Evolutionary conservation across 768 basidiomycete species (phyloP).

Genomic region (Chlorophyllum brunneum): DNA sequence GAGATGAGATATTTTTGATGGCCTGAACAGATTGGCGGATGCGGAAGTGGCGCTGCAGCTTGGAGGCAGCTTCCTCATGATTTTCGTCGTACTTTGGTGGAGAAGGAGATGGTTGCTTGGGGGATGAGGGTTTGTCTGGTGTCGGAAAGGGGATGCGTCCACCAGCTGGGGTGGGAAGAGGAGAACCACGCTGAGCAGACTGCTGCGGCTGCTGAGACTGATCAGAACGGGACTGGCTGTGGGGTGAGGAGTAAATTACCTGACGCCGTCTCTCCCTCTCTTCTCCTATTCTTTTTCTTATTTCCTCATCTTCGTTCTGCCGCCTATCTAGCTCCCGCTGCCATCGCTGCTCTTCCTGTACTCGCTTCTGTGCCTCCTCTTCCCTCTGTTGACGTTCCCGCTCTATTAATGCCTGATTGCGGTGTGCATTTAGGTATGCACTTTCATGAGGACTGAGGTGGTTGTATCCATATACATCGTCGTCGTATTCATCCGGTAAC

Average conservation of each 20-base stretch:
- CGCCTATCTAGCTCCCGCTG: slow-evolving; percentile 17
- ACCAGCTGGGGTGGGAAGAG: not conserved
- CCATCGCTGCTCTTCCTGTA: slow-evolving; percentile 16
- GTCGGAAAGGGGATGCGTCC: not conserved
- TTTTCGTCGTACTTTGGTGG: slow-evolving; percentile 23
- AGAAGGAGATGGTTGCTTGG: slow-evolving; percentile 13
- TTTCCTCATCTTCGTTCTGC: slow-evolving; percentile 19
- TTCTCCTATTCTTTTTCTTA: slow-evolving; percentile 16
- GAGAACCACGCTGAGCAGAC: not conserved
- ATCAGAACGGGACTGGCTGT: not conserved
- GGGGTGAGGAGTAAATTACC: not conserved
- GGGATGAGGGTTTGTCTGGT: slow-evolving; percentile 9
- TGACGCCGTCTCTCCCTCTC: slow-evolving; percentile 18
- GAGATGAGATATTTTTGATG: slow-evolving; percentile 34
- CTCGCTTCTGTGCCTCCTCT: slow-evolving; percentile 16
- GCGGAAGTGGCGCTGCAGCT: slow-evolving; percentile 46
- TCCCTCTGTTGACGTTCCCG: slow-evolving; percentile 22
- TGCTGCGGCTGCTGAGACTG: not conserved
- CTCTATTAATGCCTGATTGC: slow-evolving; percentile 21
- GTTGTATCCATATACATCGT: slow-evolving; percentile 26
- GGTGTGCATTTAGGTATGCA: slow-evolving; percentile 29
- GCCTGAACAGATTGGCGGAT: slow-evolving; percentile 35
- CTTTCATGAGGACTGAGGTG: slow-evolving; percentile 27
- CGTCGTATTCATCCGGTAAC: slow-evolving; percentile 35
- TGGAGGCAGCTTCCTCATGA: slow-evolving; percentile 38